Base-by-base conservation (phyloP, 208 protist genomes). In the Tritrichomonas musculus region DNA sequence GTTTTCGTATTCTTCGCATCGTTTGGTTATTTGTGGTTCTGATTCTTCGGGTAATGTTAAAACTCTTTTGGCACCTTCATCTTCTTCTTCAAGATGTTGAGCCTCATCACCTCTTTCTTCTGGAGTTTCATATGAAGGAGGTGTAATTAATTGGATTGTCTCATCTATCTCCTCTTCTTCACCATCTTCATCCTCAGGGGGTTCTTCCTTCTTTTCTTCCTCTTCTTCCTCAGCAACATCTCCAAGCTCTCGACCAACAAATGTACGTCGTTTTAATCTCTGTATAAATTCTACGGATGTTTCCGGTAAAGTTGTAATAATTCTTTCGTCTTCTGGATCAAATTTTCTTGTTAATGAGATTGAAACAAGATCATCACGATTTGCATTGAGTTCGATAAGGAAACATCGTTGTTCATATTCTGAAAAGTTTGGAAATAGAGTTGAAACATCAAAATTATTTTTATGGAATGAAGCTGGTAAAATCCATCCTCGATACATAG, bases 301-400 rank as follows among this genome's bases (percentile, higher is more conserved):
- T 57, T 20, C 17, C 39, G 44, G 14, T 17, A 88, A 11, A 5
- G 27, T 53, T 0, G 77, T 53, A 39, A 88, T 88, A 47, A 88
- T 88, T 60, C 44, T 88, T 39, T 88, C 77, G 4, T 88, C 77
- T 57, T 88, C 41, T 20, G 47, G 41, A 88, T 88, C 77, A 30
- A 88, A 88, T 88, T 88, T 88, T 33, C 77, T 25, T 53, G 77
- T 53, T 13, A 47, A 57, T 33, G 77, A 88, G 57, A 88, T 88
- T 13, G 25, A 20, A 39, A 88, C 57, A 41, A 88, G n/a, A 57
- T 88, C 47, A 47, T 88, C 77, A 36, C 33, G 30, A 17, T 41
- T 44, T 9, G 47, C 47, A 39, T 53, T 49, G 27, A 88, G n/a
- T 20, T 88, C 77, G 39, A 88, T n/a, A 14, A 53, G n/a, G n/a